phyloP scores from a whole-genome alignment of 1,139 yeast genomes.

The Suhomyces coccinellae region DNA sequence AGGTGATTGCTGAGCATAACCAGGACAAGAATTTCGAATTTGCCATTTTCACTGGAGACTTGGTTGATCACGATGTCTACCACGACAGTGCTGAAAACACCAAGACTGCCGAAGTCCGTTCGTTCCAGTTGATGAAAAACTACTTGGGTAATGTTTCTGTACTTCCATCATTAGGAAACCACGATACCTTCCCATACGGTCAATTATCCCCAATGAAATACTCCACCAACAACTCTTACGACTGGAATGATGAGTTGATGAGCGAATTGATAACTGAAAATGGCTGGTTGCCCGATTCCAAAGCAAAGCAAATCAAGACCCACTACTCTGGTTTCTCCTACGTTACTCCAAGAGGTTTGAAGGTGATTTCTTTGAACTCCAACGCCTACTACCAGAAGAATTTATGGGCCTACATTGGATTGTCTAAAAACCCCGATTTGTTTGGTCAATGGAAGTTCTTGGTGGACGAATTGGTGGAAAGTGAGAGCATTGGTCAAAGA shows the following conservation, averaged over 20 bases:
- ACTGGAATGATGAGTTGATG: slow-evolving; percentile 63
- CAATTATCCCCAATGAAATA: slow-evolving; percentile 55
- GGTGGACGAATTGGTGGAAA: slow-evolving; percentile 57
- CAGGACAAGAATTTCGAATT: slow-evolving; percentile 49
- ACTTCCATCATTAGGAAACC: slow-evolving; percentile 69
- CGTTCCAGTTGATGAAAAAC: slow-evolving; percentile 55
- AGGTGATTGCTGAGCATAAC: slow-evolving; percentile 37
- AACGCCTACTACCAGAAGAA: slow-evolving; percentile 67
- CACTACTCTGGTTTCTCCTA: slow-evolving; percentile 68
- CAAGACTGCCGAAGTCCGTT: slow-evolving; percentile 51
- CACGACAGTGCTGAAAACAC: slow-evolving; percentile 50
- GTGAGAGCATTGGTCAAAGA: slow-evolving; percentile 57
- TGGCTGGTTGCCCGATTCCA: slow-evolving; percentile 37
- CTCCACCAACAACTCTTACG: slow-evolving; percentile 46
- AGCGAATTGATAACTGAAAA: slow-evolving; percentile 54
- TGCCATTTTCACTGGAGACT: slow-evolving; percentile 68
- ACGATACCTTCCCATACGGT: slow-evolving; percentile 72
- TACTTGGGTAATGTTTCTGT: slow-evolving; percentile 57
- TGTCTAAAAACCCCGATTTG: slow-evolving; percentile 53
- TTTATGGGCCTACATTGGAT: slow-evolving; percentile 60
- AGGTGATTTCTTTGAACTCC: slow-evolving; percentile 64
- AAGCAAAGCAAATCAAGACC: slow-evolving; percentile 23
- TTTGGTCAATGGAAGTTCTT: slow-evolving; percentile 67
- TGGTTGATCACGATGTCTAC: slow-evolving; percentile 59
- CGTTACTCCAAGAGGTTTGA: slow-evolving; percentile 56